Evolutionary conservation across 192 early-diverging fungal genomes (phyloP), one percentile per base, ranked within the genome.

Genomic region (Ambispora gerdemannii): DNA sequence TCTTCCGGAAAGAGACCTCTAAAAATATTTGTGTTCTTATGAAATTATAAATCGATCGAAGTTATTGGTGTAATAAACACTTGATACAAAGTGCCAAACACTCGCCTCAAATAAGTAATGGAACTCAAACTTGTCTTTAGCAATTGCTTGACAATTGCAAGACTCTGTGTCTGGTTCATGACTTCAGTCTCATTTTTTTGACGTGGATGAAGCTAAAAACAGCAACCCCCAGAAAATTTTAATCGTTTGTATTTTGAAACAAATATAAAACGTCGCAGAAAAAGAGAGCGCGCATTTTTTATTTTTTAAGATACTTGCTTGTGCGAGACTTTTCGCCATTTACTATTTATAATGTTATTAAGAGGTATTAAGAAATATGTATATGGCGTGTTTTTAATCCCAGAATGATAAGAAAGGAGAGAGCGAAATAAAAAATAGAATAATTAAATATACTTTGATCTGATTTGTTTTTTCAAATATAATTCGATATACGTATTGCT

Each of bases 1-100:
- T 58, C 55, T 58, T 58, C 55, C 1, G 55, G 55, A 4, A 58
- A 58, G 24, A 58, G 55, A 30, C 4, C 55, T 58, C 55, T 58
- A 24, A 20, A 20, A 13, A n/a, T n/a, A n/a, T n/a, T n/a, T n/a
- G n/a, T n/a, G n/a, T n/a, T n/a, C n/a, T n/a, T n/a, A n/a, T n/a
- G n/a, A n/a, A n/a, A n/a, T n/a, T n/a, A n/a, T n/a, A n/a, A n/a
- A n/a, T n/a, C n/a, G n/a, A n/a, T n/a, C n/a, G n/a, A n/a, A n/a
- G n/a, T n/a, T n/a, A n/a, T n/a, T n/a, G n/a, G n/a, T n/a, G n/a
- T n/a, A n/a, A n/a, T n/a, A n/a, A n/a, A n/a, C n/a, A n/a, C n/a
- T n/a, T n/a, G n/a, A n/a, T n/a, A n/a, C 50, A 50, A n/a, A 50
- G 17, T 50, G 17, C 50, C 22, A 20, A n/a, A 20, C 11, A 58